These are phyloP conservation scores for Yueomyces sinensis DNA, from an alignment of 805 yeast species.

Conservation along the genomic window DNA sequence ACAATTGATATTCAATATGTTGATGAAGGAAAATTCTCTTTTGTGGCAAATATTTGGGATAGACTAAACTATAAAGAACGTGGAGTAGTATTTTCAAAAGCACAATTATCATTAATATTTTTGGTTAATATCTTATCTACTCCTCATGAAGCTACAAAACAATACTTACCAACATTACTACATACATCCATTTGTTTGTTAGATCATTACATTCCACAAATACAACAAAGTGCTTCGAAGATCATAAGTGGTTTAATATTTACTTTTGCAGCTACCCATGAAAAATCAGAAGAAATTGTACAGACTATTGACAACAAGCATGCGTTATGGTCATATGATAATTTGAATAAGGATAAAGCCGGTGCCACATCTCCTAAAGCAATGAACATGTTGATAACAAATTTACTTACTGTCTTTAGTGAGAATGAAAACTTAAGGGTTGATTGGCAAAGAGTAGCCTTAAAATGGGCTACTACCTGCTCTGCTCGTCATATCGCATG, in stretches of 20 bases:
- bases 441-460: conserved; percentile 75
- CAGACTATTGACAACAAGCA: conserved; percentile 40
- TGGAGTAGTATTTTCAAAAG: conserved; percentile 71
- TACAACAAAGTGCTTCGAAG: conserved; percentile 74
- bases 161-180: conserved; percentile 55
- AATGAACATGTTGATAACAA: conserved; percentile 66
- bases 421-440: conserved; percentile 43
- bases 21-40: conserved; percentile 41
- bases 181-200: conserved; percentile 71
- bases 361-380: conserved; percentile 77
- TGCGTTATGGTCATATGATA: conserved; percentile 74
- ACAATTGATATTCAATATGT: conserved; percentile 22
- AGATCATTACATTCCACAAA: conserved; percentile 76
- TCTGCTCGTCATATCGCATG: conserved; percentile 96
- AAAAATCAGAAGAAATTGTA: conserved; percentile 43
- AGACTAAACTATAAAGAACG: conserved; percentile 41
- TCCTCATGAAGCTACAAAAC: conserved; percentile 47
- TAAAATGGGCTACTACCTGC: conserved; percentile 94
- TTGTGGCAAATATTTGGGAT: conserved; percentile 58
- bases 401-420: conserved; percentile 44
- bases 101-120: conserved; percentile 77
- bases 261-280: conserved; percentile 39
- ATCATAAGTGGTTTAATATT: conserved; percentile 62
- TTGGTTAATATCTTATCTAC: conserved; percentile 66
- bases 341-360: conserved; percentile 56